Base-by-base conservation (phyloP, 2,329 filamentous ascomycete species). In the Verticillium nubilum region DNA sequence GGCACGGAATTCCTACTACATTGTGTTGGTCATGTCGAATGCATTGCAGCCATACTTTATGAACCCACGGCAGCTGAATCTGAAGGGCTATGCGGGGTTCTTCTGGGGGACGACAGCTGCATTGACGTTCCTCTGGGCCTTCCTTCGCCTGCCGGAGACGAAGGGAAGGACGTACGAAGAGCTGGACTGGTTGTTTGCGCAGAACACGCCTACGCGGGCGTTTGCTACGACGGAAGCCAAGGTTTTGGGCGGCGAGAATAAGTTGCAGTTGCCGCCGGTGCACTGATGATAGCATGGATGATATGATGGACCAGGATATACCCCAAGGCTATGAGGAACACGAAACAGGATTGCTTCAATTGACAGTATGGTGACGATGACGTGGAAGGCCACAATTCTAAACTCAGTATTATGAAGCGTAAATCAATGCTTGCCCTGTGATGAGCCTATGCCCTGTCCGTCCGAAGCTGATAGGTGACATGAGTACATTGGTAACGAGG, bases 71-170 rank as follows among this genome's bases (percentile, higher is more conserved):
- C 65, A 67, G 59, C 61, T 74, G 26, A 71, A 72, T 23, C 68
- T 67, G 2, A 73, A 61, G 67, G 78, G 74, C 66, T 72, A 65
- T 69, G 75, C 61, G 68, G 66, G 80, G 67, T 6, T 72, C 58
- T 68, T 74, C 61, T 74, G 71, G 72, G 65, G 65, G 1, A 66
- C 64, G 4, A 70, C 75, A 56, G 74, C 76, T 62, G 65, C 79
- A 17, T 33, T 73, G 1, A 75, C 75, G n/a, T 65, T 77, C 0
- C 61, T 73, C 1, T 83, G 79, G 69, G 73, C 77, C 3, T 78
- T 70, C 62, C 77, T 78, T 62, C 75, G 74, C 53, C 66, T 79
- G 15, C 78, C 78, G 5, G 72, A 74, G 60, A 65, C 68, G 1
- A 71, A 67, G 61, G 71, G 63, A 5, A 61, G 67, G 15, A 70